Evolutionary conservation across 129 eudicot genomes (phyloP).

Genomic region (Tagetes erecta): DNA sequence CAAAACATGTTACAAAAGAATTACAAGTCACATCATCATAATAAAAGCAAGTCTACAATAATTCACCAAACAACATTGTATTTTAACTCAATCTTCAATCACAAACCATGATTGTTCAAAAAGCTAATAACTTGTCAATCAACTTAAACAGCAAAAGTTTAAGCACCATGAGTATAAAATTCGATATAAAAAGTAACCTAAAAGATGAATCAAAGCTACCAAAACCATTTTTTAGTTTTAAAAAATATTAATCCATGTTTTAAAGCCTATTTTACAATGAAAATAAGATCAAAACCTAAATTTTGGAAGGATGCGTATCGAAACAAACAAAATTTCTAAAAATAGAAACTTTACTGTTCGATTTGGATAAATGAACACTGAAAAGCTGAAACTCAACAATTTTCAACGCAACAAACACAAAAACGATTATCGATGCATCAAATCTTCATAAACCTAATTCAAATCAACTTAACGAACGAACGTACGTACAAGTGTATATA

Average conservation of each 20-base stretch:
- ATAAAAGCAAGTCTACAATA: slow-evolving; percentile 16
- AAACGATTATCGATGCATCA: slow-evolving; percentile 28
- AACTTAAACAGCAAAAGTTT: not conserved
- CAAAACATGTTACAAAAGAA: slow-evolving; percentile 1
- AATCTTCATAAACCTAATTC: not conserved
- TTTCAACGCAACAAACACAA: slow-evolving; percentile 4
- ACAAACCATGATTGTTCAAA: not conserved
- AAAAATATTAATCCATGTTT: slow-evolving; percentile 2
- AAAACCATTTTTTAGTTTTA: not conserved
- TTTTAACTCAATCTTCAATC: not conserved
- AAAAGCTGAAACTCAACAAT: slow-evolving; percentile 1
- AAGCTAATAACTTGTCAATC: slow-evolving; percentile 11
- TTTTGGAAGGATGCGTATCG: slow-evolving; percentile 10
- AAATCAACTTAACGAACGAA: slow-evolving; percentile 18
- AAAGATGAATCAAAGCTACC: slow-evolving; percentile 19
- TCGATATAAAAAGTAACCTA: slow-evolving; percentile 7
- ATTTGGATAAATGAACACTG: slow-evolving; percentile 20
- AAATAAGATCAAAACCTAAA: slow-evolving; percentile 10
- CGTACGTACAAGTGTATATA: not conserved
- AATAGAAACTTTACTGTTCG: slow-evolving; percentile 28
- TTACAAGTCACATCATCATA: slow-evolving; percentile 10
- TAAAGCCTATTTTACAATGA: not conserved
- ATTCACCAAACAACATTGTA: slow-evolving; percentile 8
- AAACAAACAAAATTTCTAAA: slow-evolving; percentile 25
- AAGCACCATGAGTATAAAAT: not conserved